Evolutionary conservation across 1,284 basidiomycete species (phyloP).

Genomic region (Tylopilus sp.): DNA sequence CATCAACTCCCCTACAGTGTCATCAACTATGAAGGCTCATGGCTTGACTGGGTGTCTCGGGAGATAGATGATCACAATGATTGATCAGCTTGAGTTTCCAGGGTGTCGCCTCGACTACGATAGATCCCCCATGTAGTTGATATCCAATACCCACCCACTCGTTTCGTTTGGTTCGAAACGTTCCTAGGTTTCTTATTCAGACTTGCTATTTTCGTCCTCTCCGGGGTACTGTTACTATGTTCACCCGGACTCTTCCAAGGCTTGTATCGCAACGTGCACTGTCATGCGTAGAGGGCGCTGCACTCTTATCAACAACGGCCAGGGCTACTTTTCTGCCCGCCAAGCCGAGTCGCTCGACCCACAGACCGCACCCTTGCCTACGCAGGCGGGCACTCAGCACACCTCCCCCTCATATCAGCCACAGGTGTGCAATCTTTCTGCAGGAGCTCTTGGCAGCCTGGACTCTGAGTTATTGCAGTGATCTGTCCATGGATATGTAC

Average conservation of each 20-base stretch:
- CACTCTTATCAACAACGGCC: conserved; percentile 8
- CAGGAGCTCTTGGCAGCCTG: neutral
- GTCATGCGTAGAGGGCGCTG: conserved; percentile 1
- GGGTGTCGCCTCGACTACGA: neutral
- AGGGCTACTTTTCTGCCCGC: neutral
- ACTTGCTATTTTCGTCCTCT: neutral
- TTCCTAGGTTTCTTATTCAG: neutral
- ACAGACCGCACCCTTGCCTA: conserved; percentile 2
- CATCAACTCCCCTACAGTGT: conserved; percentile 43
- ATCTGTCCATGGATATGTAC: conserved; percentile 67
- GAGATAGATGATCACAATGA: conserved; percentile 38
- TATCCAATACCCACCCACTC: neutral
- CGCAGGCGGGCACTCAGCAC: conserved; percentile 40
- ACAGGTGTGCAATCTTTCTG: conserved; percentile 36
- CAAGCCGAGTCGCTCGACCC: neutral
- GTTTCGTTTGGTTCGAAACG: no score
- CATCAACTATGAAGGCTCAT: conserved; percentile 88
- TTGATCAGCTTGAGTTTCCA: conserved; percentile 9
- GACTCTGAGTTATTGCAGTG: conserved; percentile 35
- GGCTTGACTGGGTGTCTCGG: conserved; percentile 85
- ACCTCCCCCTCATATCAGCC: conserved; percentile 45
- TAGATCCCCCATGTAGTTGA: conserved; percentile 3
- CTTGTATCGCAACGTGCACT: conserved; percentile 10
- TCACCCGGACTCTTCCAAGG: conserved; percentile 19
- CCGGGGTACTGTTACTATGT: conserved; percentile 12